Conservation (phyloP, 2,329 filamentous ascomycete genomes). For the Pyrenophora teres region DNA sequence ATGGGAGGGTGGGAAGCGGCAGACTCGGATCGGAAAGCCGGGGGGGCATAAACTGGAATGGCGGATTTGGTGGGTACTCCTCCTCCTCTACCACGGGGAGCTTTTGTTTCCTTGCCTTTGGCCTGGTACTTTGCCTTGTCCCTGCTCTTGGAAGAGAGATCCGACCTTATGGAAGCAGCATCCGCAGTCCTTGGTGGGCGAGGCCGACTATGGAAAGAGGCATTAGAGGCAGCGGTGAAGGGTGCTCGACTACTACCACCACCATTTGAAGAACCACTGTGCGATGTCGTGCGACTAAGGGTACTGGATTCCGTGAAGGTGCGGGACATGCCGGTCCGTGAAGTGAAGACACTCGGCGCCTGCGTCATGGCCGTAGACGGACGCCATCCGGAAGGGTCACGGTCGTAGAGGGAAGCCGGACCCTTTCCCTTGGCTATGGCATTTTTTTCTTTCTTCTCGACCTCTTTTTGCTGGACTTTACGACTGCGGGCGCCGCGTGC, state of each 20-base stretch:
- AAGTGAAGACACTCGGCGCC: constrained; percentile 28
- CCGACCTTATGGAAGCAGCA: constrained; percentile 31
- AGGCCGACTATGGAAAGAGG: constrained; percentile 24
- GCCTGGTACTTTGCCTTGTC: constrained; percentile 42
- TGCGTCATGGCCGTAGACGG: constrained; percentile 23
- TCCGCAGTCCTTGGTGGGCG: constrained; percentile 25
- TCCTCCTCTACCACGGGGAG: constrained; percentile 46
- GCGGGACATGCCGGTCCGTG: constrained; percentile 28
- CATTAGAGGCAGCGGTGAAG: constrained; percentile 21
- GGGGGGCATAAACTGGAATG: constrained; percentile 19
- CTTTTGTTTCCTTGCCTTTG: constrained; percentile 47
- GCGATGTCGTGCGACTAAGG: constrained; percentile 35
- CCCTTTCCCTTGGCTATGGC: constrained; percentile 36
- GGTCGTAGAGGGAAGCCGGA: constrained; percentile 26
- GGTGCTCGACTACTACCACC: constrained; percentile 20
- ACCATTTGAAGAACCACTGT: constrained; percentile 36
- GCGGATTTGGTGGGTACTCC: constrained; percentile 45
- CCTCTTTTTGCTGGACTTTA: constrained; percentile 48
- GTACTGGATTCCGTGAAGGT: constrained; percentile 37
- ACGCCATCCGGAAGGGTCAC: too few relatives aligned
- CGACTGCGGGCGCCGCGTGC: constrained; percentile 48
- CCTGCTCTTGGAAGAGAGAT: constrained; percentile 34
- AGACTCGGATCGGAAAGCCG: constrained; percentile 33
- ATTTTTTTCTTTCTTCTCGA: constrained; percentile 49
- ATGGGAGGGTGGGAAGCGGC: constrained; percentile 22